Conservation (phyloP, 202 grass and related monocot species). For the Hordeum pubiflorum region DNA sequence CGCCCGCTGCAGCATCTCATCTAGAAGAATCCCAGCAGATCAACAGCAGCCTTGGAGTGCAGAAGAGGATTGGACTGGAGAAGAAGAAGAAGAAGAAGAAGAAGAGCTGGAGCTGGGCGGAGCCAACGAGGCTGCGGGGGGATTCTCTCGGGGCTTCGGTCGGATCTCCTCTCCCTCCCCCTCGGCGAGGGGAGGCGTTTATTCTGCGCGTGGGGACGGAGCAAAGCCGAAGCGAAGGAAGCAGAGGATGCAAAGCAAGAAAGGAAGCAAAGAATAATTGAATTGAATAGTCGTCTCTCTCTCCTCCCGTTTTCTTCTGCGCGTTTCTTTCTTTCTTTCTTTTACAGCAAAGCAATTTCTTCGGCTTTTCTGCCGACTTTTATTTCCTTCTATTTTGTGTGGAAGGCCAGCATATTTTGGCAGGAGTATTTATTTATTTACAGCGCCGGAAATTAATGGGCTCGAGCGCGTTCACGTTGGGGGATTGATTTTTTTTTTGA, state of each 20-base stretch:
- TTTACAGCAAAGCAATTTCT: too few species aligned
- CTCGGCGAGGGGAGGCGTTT: too few species aligned
- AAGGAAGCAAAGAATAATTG: background rate
- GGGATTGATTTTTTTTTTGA: too few species aligned
- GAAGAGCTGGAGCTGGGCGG: background rate
- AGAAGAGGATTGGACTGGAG: background rate
- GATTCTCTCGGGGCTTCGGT: background rate
- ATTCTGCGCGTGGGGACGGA: background rate
- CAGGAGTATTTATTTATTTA: too few species aligned
- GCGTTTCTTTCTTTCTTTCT: background rate
- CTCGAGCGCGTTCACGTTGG: too few species aligned
- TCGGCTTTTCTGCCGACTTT: too few species aligned
- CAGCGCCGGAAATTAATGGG: too few species aligned
- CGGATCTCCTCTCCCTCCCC: background rate
- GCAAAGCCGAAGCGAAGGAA: background rate
- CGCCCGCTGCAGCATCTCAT: slow-evolving; percentile 68
- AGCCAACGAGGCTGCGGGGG: background rate
- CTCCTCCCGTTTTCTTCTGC: background rate
- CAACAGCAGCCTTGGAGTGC: background rate
- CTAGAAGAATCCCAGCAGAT: background rate
- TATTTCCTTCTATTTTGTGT: too few species aligned
- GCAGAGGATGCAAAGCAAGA: background rate
- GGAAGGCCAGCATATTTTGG: too few species aligned
- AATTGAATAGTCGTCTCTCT: background rate
- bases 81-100: background rate